A percentile compares a stretch with the other conserved stretches of the same genome.
These are phyloP conservation scores for Phytophthora quininea DNA, from an alignment of 352 stramenopile species.

Conservation along the genomic window DNA sequence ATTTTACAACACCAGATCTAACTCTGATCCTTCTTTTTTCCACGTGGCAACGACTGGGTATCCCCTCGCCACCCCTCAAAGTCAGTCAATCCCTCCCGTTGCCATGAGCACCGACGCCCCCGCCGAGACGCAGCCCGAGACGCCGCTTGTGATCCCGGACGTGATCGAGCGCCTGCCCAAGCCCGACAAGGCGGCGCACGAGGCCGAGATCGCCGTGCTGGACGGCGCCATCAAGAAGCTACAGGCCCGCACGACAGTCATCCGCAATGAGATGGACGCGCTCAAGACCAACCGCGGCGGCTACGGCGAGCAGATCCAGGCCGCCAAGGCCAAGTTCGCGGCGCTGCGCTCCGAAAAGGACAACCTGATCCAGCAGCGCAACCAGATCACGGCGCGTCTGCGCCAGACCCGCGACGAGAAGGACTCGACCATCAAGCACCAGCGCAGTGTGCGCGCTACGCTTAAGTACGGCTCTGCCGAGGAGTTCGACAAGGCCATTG, in stretches of 20 bases:
- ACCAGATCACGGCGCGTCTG: slow-evolving; percentile 82
- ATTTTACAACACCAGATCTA: too few relatives aligned
- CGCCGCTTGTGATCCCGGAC: slow-evolving; percentile 62
- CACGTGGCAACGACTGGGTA: neutral
- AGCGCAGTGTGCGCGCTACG: slow-evolving; percentile 59
- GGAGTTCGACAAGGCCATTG: slow-evolving; percentile 94
- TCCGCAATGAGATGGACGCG: slow-evolving; percentile 79
- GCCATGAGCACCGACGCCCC: slow-evolving; percentile 32
- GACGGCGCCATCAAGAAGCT: slow-evolving; percentile 92
- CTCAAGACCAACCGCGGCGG: slow-evolving; percentile 81
- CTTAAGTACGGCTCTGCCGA: slow-evolving; percentile 90
- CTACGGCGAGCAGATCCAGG: slow-evolving; percentile 89
- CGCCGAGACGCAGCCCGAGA: slow-evolving; percentile 16
- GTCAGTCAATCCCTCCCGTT: neutral
- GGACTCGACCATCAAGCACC: slow-evolving; percentile 72
- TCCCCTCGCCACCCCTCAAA: neutral
- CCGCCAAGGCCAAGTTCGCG: slow-evolving; percentile 86
- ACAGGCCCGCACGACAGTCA: slow-evolving; percentile 82
- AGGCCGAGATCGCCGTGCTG: slow-evolving; percentile 85
- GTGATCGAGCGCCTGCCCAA: slow-evolving; percentile 85
- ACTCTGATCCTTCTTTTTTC: too few relatives aligned
- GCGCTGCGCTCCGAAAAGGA: slow-evolving; percentile 86
- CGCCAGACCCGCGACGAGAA: slow-evolving; percentile 86
- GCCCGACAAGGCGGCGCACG: slow-evolving; percentile 91
- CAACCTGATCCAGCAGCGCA: slow-evolving; percentile 85